Evolutionary conservation across 2,329 filamentous ascomycete species (phyloP).

Genomic region (Colletotrichum theobromicola): DNA sequence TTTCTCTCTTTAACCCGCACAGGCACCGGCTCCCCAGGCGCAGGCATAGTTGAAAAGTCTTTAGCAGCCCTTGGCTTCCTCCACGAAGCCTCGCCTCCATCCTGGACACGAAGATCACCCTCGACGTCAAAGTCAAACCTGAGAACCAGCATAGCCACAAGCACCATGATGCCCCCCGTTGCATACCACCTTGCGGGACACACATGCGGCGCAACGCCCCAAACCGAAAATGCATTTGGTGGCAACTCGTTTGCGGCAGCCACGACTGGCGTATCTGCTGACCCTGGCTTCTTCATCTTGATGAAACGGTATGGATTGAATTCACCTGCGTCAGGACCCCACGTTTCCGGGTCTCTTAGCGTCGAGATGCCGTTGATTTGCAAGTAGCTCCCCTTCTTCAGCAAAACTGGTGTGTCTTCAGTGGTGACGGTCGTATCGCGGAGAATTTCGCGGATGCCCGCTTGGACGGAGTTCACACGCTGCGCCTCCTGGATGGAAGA

Average conservation of each 20-base stretch:
- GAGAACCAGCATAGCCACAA: not conserved
- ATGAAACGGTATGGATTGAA: constrained; percentile 35
- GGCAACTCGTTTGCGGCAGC: not conserved
- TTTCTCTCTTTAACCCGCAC: not conserved
- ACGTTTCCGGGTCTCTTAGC: constrained; percentile 11
- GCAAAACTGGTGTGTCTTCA: constrained; percentile 35
- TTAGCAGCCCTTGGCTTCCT: not conserved
- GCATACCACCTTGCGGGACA: constrained; percentile 10
- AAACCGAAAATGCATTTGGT: not conserved
- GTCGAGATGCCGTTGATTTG: constrained; percentile 34
- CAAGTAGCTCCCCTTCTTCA: constrained; percentile 38
- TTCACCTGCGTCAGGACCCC: constrained; percentile 30
- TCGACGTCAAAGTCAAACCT: not conserved
- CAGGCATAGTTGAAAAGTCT: not conserved
- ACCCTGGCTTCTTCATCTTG: constrained; percentile 2
- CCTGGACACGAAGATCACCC: not conserved
- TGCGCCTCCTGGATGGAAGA: constrained; percentile 41
- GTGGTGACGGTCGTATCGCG: constrained; percentile 33
- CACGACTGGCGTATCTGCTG: not conserved
- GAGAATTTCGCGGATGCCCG: constrained; percentile 33
- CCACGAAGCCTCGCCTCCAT: not conserved
- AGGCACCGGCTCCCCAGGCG: not conserved
- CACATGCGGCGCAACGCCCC: not conserved
- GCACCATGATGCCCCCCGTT: not conserved
- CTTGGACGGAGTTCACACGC: constrained; percentile 29